phyloP scores from a whole-genome alignment of 257 asterid species.

The Linaria vulgaris region DNA sequence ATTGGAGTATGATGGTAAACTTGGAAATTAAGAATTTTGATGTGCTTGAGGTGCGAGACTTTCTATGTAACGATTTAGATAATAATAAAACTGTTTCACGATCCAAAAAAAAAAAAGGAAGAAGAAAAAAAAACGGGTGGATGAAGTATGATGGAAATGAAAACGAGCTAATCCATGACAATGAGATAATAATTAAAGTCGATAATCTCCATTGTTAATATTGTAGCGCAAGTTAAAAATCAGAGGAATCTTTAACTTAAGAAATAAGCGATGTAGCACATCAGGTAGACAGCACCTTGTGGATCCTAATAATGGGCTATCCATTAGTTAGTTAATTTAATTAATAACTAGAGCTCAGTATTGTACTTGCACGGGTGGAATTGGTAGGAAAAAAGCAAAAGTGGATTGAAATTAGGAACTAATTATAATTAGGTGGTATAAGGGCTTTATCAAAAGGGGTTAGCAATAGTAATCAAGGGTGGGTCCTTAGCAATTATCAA shows the following conservation, averaged over 20 bases:
- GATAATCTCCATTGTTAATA: too few species aligned
- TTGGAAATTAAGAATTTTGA: too few species aligned
- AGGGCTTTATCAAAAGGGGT: conserved; percentile 48
- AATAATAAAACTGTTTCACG: too few species aligned
- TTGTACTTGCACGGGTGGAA: conserved; percentile 1
- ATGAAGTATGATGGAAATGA: too few species aligned
- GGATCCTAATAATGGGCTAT: background rate
- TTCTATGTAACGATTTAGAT: too few species aligned
- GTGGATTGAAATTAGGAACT: conserved; percentile 14
- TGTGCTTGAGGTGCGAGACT: too few species aligned
- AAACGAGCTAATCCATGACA: too few species aligned
- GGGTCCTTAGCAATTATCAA: conserved; percentile 39
- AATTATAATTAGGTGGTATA: conserved; percentile 36
- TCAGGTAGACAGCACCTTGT: background rate
- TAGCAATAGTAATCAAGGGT: conserved; percentile 39
- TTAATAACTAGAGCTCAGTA: background rate
- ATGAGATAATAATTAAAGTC: too few species aligned
- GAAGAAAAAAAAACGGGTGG: too few species aligned
- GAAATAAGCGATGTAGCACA: background rate
- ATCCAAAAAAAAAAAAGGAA: too few species aligned
- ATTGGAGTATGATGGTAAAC: too few species aligned
- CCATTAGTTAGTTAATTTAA: background rate
- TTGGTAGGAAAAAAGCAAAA: background rate
- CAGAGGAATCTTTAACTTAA: background rate
- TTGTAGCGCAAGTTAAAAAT: too few species aligned